phyloP scores from a whole-genome alignment of 371 early-diverging fungal species.

The Mortierella sp. region DNA sequence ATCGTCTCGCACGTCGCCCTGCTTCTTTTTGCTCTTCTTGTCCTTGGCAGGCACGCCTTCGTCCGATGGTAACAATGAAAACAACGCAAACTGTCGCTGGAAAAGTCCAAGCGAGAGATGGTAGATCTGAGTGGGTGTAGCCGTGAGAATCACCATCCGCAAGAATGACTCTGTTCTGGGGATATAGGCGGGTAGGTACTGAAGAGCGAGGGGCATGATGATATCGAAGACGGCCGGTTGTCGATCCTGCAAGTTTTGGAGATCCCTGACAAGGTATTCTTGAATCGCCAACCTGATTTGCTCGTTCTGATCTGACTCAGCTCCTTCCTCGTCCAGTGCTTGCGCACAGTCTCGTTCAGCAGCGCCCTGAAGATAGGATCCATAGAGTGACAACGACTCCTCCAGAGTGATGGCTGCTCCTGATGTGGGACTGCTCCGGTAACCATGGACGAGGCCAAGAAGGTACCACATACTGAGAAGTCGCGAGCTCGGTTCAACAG shows the following conservation, averaged over 20 bases:
- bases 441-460: slow-evolving; percentile 38
- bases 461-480: slow-evolving; percentile 52
- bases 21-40: slow-evolving; percentile 21
- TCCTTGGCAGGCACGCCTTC: slow-evolving; percentile 6
- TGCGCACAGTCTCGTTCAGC: slow-evolving; percentile 30
- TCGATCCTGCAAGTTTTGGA: slow-evolving; percentile 42
- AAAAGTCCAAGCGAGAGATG: slow-evolving; percentile 34
- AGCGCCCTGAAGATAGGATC: slow-evolving; percentile 29
- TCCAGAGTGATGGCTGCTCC: slow-evolving; percentile 19
- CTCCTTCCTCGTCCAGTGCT: slow-evolving; percentile 4
- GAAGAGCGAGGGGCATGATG: slow-evolving; percentile 32
- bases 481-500: slow-evolving; percentile 21
- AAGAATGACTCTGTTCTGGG: slow-evolving; percentile 44
- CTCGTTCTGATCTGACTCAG: slow-evolving; percentile 6
- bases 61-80: slow-evolving; percentile 17
- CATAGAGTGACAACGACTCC: slow-evolving; percentile 32
- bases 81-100: slow-evolving; percentile 26
- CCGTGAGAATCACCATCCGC: slow-evolving; percentile 31
- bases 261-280: slow-evolving; percentile 41
- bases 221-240: slow-evolving; percentile 38
- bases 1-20: slow-evolving; percentile 5
- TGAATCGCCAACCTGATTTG: slow-evolving; percentile 9
- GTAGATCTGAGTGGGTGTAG: slow-evolving; percentile 46
- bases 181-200: slow-evolving; percentile 34
- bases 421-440: neutral